These are phyloP conservation scores for Cordyceps cicadae DNA, from an alignment of 2,329 filamentous ascomycete species.

Conservation along the genomic window DNA sequence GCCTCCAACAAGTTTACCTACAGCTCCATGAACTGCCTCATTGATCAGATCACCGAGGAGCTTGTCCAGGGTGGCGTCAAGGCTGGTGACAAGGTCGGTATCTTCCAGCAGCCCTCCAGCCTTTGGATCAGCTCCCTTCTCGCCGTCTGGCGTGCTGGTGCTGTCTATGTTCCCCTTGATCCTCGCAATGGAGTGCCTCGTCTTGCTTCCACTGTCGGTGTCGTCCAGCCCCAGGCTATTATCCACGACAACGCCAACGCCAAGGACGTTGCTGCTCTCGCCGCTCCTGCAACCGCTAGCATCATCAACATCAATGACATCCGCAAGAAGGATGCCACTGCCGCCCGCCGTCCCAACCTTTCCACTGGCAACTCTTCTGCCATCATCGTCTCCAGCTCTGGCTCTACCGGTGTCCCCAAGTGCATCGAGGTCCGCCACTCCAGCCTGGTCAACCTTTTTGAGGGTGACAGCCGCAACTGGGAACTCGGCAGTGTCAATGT, in stretches of 20 bases:
- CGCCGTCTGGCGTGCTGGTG: constrained; percentile 31
- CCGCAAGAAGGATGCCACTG: background rate
- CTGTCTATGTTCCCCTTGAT: constrained; percentile 35
- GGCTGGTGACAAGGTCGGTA: constrained; percentile 15
- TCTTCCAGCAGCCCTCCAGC: constrained; percentile 18
- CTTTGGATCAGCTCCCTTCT: constrained; percentile 32
- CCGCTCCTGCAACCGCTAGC: constrained; percentile 2
- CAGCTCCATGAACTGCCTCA: constrained; percentile 6
- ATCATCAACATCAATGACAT: constrained; percentile 5
- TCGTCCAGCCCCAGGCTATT: constrained; percentile 22
- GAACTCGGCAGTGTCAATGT: constrained; percentile 20
- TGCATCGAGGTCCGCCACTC: constrained; percentile 28
- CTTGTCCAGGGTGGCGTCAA: constrained; percentile 14
- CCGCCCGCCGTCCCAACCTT: constrained; percentile 7
- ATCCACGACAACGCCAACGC: constrained; percentile 11
- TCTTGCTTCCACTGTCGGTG: constrained; percentile 8
- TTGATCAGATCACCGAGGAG: constrained; percentile 5
- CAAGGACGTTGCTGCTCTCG: constrained; percentile 10
- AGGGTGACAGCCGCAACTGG: constrained; percentile 15
- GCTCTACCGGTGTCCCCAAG: constrained; percentile 31
- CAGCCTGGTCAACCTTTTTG: constrained; percentile 22
- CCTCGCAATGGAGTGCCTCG: constrained; percentile 11
- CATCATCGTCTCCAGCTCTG: constrained; percentile 27
- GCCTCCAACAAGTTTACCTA: constrained; percentile 3
- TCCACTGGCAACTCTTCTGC: constrained; percentile 14